A percentile compares a stretch with the other conserved stretches of the same genome.
Conservation (phyloP, 768 basidiomycete genomes). For the Lactarius psammicola region DNA sequence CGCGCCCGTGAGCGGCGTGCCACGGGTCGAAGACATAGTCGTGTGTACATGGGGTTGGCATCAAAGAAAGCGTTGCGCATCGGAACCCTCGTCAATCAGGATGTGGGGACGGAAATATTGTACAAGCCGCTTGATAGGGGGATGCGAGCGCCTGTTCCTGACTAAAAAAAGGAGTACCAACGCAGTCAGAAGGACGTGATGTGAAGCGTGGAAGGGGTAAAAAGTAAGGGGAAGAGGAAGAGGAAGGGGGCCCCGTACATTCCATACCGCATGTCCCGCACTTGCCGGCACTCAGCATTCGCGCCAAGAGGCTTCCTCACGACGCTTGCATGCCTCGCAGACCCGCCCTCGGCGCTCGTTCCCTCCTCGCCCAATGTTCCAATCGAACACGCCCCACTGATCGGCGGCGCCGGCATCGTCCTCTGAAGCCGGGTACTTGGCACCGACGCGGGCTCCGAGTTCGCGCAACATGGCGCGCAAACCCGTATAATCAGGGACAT, state of each 20-base stretch:
- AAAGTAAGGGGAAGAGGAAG: no score
- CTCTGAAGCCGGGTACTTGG: conserved; percentile 21
- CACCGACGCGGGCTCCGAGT: conserved; percentile 33
- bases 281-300: conserved; percentile 14
- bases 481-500: conserved; percentile 86
- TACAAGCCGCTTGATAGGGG: conserved; percentile 23
- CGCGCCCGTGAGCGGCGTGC: conserved; percentile 1
- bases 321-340: conserved; percentile 29
- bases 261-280: conserved; percentile 22
- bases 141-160: conserved; percentile 21
- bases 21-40: conserved; percentile 17
- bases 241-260: conserved; percentile 9
- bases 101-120: conserved; percentile 10
- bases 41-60: conserved; percentile 21
- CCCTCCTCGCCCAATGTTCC: conserved; percentile 25
- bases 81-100: conserved; percentile 13
- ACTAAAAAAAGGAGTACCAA: conserved; percentile 14
- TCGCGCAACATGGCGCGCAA: conserved; percentile 69
- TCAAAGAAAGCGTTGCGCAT: conserved; percentile 7
- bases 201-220: conserved; percentile 10
- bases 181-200: conserved; percentile 22
- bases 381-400: conserved; percentile 28
- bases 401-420: conserved; percentile 21
- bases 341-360: conserved; percentile 23
- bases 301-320: conserved; percentile 29